These are phyloP conservation scores for Microbotryomycetes sp. DNA, from an alignment of 1,284 basidiomycete genomes.

Conservation along the genomic window DNA sequence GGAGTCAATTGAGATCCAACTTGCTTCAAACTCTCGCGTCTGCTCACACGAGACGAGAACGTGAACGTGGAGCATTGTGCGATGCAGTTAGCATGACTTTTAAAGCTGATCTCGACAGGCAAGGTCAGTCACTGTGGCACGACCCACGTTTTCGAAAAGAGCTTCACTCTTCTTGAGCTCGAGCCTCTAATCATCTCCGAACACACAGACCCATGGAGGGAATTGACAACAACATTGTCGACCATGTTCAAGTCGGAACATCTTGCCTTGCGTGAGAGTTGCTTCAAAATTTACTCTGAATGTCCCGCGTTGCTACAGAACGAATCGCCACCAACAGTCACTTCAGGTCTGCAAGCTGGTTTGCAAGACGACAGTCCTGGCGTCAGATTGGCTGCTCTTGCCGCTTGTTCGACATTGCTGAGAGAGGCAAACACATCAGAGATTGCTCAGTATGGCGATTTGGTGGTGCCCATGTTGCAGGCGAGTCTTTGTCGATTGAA, in stretches of 20 bases:
- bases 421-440: conserved; percentile 1
- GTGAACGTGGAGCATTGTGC: conserved; percentile 5
- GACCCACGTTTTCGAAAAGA: not conserved
- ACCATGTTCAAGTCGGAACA: conserved; percentile 1
- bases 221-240: not conserved
- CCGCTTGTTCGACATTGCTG: not conserved
- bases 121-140: not conserved
- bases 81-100: conserved; percentile 3
- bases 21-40: not conserved
- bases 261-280: conserved; percentile 1
- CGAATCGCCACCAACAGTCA: not conserved
- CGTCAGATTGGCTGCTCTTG: conserved; percentile 1
- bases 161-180: not conserved
- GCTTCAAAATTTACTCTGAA: conserved; percentile 11
- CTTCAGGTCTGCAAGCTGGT: conserved; percentile 1
- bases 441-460: not conserved
- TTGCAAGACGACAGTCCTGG: conserved; percentile 2
- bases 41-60: not conserved
- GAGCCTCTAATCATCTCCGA: not conserved
- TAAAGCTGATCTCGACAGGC: not conserved
- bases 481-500: too few relatives aligned
- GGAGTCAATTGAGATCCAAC: not conserved
- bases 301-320: conserved; percentile 9
- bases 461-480: conserved; percentile 7
- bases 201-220: conserved; percentile 4